These are phyloP conservation scores for Halenospora varia DNA, from an alignment of 495 filamentous ascomycete genomes.

Conservation along the genomic window DNA sequence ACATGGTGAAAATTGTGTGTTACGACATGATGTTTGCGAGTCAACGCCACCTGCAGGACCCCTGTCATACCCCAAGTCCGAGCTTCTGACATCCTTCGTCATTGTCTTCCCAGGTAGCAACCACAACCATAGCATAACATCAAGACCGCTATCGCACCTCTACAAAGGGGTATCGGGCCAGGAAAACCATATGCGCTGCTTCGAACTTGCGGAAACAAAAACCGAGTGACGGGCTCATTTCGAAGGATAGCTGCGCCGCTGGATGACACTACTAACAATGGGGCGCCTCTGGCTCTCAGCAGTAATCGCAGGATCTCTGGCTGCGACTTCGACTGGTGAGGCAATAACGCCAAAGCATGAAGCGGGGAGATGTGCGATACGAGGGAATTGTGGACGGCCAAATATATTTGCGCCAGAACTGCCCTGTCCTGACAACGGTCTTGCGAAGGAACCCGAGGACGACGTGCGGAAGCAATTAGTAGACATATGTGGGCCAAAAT, in stretches of 20 bases:
- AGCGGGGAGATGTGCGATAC: conserved; percentile 83
- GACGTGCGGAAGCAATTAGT: conserved; percentile 70
- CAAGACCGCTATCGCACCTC: not conserved
- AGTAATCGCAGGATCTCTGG: conserved; percentile 13
- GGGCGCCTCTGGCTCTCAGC: conserved; percentile 16
- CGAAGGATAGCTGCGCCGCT: not conserved
- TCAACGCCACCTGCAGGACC: not conserved
- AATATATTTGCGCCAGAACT: conserved; percentile 82
- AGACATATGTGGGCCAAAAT: conserved; percentile 80
- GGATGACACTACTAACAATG: conserved; percentile 9
- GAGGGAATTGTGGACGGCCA: conserved; percentile 86
- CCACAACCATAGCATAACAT: not conserved
- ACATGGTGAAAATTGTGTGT: too few species aligned
- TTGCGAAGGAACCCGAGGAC: conserved; percentile 67
- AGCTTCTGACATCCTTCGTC: not conserved
- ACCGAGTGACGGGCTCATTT: not conserved
- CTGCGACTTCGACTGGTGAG: conserved; percentile 15
- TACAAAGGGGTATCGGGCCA: not conserved
- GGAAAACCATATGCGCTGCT: not conserved
- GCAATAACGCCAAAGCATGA: conserved; percentile 66
- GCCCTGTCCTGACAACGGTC: conserved; percentile 90
- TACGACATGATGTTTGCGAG: too few species aligned
- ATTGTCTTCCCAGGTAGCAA: not conserved
- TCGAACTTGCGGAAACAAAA: not conserved
- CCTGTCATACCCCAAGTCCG: not conserved